Percentiles rank a stretch among this genome's conserved stretches.
Evolutionary conservation across 2,329 filamentous ascomycete genomes (phyloP).

Genomic region (Colletotrichum somersetense): DNA sequence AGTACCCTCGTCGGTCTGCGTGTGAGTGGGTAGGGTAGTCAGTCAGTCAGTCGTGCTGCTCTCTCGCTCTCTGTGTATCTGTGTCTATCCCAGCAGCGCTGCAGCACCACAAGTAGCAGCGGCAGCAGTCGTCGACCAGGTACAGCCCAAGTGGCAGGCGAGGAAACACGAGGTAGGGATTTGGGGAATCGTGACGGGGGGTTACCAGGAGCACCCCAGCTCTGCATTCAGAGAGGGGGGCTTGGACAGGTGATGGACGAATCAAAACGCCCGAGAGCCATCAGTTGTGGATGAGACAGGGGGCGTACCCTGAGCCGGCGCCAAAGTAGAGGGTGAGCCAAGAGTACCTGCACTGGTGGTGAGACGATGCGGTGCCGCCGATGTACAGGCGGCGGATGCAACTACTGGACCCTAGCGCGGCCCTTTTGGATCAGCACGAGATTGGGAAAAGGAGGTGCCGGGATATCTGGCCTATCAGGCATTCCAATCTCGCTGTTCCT

Average conservation of each 20-base stretch:
- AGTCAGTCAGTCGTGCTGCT: neutral
- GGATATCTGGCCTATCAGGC: constrained; percentile 35
- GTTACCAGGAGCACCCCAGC: constrained; percentile 26
- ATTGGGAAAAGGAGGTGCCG: constrained; percentile 41
- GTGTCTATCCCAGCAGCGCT: constrained; percentile 1
- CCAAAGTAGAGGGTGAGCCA: constrained; percentile 40
- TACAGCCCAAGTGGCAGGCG: constrained; percentile 36
- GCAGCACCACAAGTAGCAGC: constrained; percentile 2
- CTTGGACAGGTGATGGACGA: constrained; percentile 28
- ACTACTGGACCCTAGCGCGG: constrained; percentile 30
- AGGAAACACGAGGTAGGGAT: constrained; percentile 43
- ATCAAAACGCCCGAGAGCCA: constrained; percentile 30
- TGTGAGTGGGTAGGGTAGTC: neutral
- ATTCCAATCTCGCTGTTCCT: constrained; percentile 34
- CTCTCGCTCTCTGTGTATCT: constrained; percentile 1
- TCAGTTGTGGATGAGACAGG: constrained; percentile 22
- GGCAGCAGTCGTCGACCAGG: constrained; percentile 35
- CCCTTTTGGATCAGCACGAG: constrained; percentile 24
- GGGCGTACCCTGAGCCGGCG: constrained; percentile 14
- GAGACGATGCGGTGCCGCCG: constrained; percentile 39
- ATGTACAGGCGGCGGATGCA: constrained; percentile 38
- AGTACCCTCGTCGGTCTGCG: constrained; percentile 19
- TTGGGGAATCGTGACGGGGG: constrained; percentile 29
- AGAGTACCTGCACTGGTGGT: constrained; percentile 38
- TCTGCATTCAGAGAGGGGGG: constrained; percentile 15